A percentile compares a stretch with the other conserved stretches of the same genome.
Evolutionary conservation across 441 rosid species (phyloP).

Genomic region (Melastoma candidum): DNA sequence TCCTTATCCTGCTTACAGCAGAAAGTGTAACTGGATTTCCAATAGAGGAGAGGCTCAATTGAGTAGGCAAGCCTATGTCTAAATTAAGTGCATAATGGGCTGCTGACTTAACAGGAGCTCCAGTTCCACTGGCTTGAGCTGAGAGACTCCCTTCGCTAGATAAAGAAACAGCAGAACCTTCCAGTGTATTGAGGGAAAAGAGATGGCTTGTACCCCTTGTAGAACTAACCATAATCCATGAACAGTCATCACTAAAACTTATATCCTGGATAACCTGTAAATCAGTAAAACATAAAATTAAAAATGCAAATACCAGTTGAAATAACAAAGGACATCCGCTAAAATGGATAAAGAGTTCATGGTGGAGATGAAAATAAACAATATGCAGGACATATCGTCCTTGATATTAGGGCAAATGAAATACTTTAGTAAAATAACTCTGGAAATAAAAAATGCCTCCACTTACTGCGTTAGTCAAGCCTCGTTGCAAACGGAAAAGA

Average conservation of each 20-base stretch:
- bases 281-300: too few relatives aligned
- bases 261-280: conserved; percentile 91
- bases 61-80: conserved; percentile 24
- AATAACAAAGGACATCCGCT: too few relatives aligned
- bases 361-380: not conserved
- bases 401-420: not conserved
- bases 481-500: conserved; percentile 87
- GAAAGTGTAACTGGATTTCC: conserved; percentile 71
- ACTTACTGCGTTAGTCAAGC: conserved; percentile 90
- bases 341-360: too few relatives aligned
- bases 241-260: conserved; percentile 78
- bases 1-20: conserved; percentile 72
- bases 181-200: conserved; percentile 71
- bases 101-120: conserved; percentile 24
- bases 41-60: conserved; percentile 29
- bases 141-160: conserved; percentile 23
- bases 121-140: conserved; percentile 23
- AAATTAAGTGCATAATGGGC: conserved; percentile 28
- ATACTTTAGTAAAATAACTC: conserved; percentile 6
- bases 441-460: not conserved
- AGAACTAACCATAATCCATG: conserved; percentile 81
- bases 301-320: too few relatives aligned
- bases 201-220: conserved; percentile 92
- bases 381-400: not conserved
- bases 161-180: conserved; percentile 35